Conservation (phyloP, 208 protist genomes). For the Trypanosoma cruzi region DNA sequence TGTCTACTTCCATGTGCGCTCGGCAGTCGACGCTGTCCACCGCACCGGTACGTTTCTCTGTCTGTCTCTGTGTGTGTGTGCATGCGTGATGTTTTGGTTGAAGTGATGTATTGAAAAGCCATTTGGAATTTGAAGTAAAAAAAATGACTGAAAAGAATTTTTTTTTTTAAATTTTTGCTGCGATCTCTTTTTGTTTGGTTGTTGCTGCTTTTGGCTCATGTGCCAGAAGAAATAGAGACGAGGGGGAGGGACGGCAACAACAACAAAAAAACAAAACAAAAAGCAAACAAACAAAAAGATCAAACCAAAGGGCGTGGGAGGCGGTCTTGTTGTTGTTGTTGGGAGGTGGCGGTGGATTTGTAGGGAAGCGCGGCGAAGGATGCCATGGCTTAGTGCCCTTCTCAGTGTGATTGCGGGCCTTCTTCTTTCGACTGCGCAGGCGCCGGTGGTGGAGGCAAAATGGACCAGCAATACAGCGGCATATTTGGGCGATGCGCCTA, state of each 20-base stretch:
- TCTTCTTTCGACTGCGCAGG: background rate
- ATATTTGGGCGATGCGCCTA: constrained; percentile 8
- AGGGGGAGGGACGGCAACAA: background rate
- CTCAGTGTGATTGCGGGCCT: background rate
- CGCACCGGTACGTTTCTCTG: background rate
- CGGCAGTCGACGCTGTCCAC: background rate
- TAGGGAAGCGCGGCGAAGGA: background rate
- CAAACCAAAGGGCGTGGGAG: too few relatives aligned
- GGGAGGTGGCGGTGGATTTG: too few relatives aligned
- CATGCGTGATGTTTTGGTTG: background rate
- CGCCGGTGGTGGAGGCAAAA: background rate
- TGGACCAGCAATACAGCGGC: constrained; percentile 13
- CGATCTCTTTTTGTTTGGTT: background rate
- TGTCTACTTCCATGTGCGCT: background rate
- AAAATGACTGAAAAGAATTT: too few relatives aligned
- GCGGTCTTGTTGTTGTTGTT: too few relatives aligned
- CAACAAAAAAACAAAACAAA: background rate
- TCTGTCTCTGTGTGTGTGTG: constrained; percentile 3
- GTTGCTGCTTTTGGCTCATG: too few relatives aligned
- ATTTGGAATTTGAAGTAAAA: too few relatives aligned
- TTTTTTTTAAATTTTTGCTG: background rate
- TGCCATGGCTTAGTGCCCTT: background rate
- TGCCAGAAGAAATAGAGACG: background rate
- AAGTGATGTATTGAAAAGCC: background rate
- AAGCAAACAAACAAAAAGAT: too few relatives aligned